A percentile compares a stretch with the other conserved stretches of the same genome.
These are phyloP conservation scores for Boletellus sp. DNA, from an alignment of 1,284 basidiomycete genomes.

Conservation along the genomic window DNA sequence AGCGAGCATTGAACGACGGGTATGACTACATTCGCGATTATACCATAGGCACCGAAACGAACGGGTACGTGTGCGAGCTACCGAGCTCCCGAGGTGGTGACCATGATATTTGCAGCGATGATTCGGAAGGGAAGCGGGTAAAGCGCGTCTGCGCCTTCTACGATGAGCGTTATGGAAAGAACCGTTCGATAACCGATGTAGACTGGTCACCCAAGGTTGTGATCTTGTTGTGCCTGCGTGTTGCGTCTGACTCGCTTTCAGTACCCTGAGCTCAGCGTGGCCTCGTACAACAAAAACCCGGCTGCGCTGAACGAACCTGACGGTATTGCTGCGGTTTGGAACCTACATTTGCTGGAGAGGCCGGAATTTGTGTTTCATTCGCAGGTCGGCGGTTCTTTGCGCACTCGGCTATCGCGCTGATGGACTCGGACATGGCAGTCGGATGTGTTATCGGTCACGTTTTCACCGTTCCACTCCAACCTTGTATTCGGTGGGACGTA, in stretches of 20 bases:
- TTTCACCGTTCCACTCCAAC: slow-evolving; percentile 97
- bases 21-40: slow-evolving; percentile 99
- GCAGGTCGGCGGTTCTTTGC: slow-evolving; percentile 55
- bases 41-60: slow-evolving; percentile 76
- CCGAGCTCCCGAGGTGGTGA: slow-evolving; percentile 1
- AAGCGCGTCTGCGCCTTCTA: slow-evolving; percentile 87
- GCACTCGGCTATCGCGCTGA: slow-evolving; percentile 13
- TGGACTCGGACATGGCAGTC: slow-evolving; percentile 54
- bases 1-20: slow-evolving; percentile 91
- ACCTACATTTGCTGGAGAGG: slow-evolving; percentile 88
- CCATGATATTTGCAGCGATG: slow-evolving; percentile 57
- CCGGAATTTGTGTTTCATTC: slow-evolving; percentile 99
- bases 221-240: not conserved
- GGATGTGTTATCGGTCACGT: slow-evolving; percentile 93
- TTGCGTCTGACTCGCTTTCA: slow-evolving; percentile 33
- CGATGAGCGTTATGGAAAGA: slow-evolving; percentile 85
- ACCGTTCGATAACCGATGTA: slow-evolving; percentile 90
- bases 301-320: slow-evolving; percentile 90
- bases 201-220: slow-evolving; percentile 95
- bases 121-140: slow-evolving; percentile 83
- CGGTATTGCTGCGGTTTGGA: slow-evolving; percentile 97
- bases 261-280: slow-evolving; percentile 94
- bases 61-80: slow-evolving; percentile 48
- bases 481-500: slow-evolving; percentile 97
- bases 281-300: slow-evolving; percentile 95